Evolutionary conservation across 768 basidiomycete species (phyloP).

Genomic region (Nidula microcarpa): DNA sequence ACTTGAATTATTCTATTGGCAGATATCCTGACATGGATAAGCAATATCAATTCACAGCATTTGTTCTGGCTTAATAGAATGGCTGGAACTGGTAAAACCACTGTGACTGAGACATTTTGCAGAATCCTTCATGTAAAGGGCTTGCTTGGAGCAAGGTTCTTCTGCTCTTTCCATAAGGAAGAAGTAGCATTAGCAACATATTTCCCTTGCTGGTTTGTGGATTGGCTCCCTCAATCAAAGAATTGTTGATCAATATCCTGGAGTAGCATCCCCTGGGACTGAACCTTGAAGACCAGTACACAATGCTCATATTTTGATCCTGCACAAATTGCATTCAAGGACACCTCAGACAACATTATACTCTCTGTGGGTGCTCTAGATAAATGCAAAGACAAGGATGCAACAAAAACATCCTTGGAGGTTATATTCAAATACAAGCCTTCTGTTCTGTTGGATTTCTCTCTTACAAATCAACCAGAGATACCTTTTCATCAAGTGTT

Average conservation of each 20-base stretch:
- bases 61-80: slow-evolving; percentile 15
- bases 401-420: neutral
- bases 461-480: neutral
- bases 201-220: neutral
- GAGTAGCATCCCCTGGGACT: neutral
- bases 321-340: neutral
- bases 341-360: neutral
- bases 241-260: neutral
- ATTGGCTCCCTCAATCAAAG: neutral
- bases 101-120: slow-evolving; percentile 8
- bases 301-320: neutral
- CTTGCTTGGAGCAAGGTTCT: neutral
- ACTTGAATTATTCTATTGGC: slow-evolving; percentile 8
- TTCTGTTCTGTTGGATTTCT: neutral
- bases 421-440: neutral
- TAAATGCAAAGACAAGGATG: slow-evolving; percentile 10
- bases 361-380: slow-evolving; percentile 15
- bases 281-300: neutral
- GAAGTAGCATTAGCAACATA: neutral
- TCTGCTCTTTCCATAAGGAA: neutral
- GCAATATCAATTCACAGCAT: slow-evolving; percentile 23
- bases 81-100: slow-evolving; percentile 17
- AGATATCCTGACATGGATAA: slow-evolving; percentile 18
- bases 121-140: neutral
- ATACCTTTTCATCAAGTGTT: neutral